Percentiles rank a stretch among this genome's conserved stretches.
phyloP scores from a whole-genome alignment of 345 rosid genomes.

The Melaleuca quinquenervia region DNA sequence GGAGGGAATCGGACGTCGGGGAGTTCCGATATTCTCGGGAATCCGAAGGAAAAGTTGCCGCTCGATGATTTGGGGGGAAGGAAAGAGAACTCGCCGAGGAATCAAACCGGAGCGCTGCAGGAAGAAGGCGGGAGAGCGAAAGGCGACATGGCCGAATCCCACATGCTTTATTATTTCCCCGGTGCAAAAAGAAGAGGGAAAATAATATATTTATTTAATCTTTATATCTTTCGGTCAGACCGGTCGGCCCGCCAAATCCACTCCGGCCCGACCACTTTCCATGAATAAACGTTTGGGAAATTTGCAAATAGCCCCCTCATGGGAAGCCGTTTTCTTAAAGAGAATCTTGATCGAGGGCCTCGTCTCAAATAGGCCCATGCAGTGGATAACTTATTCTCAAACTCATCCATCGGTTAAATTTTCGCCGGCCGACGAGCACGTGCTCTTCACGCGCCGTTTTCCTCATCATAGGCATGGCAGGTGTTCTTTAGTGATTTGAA shows the following conservation, averaged over 20 bases:
- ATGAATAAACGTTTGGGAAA: not conserved
- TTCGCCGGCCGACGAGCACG: not conserved
- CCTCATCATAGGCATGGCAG: no score
- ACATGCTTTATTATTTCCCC: not conserved
- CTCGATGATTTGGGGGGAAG: not conserved
- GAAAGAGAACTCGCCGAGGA: not conserved
- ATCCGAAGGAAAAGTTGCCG: not conserved
- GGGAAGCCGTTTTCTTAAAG: not conserved
- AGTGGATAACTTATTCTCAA: no score
- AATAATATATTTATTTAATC: not conserved
- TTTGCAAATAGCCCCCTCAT: not conserved
- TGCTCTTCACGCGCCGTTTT: no score
- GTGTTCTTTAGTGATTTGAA: no score
- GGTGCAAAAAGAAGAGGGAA: not conserved
- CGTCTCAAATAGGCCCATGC: not conserved
- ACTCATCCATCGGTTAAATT: not conserved
- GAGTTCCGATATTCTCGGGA: not conserved
- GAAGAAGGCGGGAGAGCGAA: not conserved
- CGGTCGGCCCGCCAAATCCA: not conserved
- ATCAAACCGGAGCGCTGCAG: not conserved
- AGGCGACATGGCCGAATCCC: not conserved
- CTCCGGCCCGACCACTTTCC: not conserved
- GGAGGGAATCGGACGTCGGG: not conserved
- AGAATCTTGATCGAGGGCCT: not conserved
- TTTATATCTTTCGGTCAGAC: not conserved